Evolutionary conservation across 73 alveolate species (phyloP).

Genomic region (Symbiodinium natans): DNA sequence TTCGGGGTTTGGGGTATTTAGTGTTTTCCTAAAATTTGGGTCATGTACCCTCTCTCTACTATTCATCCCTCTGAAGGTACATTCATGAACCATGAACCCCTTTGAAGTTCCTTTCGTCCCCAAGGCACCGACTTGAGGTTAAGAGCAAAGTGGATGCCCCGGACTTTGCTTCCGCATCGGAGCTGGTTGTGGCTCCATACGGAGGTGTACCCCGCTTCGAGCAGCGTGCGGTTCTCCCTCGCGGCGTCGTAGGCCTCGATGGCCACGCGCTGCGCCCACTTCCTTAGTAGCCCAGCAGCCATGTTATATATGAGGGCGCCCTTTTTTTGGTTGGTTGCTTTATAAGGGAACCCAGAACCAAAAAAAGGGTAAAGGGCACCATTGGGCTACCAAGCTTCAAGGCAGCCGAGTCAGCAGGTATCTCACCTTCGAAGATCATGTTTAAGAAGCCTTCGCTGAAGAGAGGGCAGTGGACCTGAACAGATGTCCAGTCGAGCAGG

Average conservation of each 20-base stretch:
- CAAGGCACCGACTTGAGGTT: background rate
- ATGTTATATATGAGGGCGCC: no score
- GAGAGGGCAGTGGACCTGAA: background rate
- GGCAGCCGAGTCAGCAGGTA: background rate
- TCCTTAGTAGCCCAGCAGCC: no score
- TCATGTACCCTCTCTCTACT: no score
- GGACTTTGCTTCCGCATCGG: background rate
- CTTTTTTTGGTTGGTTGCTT: no score
- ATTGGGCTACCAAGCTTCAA: no score
- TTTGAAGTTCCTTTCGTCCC: background rate
- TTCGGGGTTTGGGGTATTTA: background rate
- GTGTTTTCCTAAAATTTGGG: no score
- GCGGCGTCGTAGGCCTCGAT: background rate
- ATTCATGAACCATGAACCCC: no score
- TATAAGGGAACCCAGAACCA: no score
- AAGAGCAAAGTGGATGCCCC: background rate
- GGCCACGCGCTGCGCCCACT: no score
- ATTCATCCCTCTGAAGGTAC: no score
- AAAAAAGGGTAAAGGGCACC: no score
- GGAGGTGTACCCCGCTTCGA: background rate
- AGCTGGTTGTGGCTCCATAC: background rate
- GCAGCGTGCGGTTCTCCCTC: background rate
- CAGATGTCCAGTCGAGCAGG: background rate
- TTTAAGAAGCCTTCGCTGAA: background rate
- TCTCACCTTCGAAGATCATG: background rate